Conservation (phyloP, 352 stramenopile genomes). For the Bremia lactucae region DNA sequence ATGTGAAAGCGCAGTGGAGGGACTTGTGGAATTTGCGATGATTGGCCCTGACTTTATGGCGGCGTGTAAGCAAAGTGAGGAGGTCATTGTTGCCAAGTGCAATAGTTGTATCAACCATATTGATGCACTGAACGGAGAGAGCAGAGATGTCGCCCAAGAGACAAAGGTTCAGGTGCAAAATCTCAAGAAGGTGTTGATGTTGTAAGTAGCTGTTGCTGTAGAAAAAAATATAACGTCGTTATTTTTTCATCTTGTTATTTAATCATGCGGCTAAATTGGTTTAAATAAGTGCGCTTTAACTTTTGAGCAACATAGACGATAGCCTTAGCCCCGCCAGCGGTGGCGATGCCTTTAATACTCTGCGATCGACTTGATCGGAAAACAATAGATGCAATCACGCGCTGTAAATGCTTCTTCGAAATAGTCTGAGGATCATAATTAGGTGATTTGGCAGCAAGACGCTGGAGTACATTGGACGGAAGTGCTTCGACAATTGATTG, state of each 20-base stretch:
- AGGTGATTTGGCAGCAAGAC: conserved; percentile 23
- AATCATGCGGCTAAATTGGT: conserved; percentile 1
- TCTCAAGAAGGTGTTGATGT: conserved; percentile 31
- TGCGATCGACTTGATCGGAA: conserved; percentile 79
- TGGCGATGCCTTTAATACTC: conserved; percentile 85
- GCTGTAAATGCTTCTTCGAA: conserved; percentile 61
- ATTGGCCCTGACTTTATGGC: conserved; percentile 48
- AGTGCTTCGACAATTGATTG: conserved; percentile 40
- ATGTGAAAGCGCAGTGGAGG: conserved; percentile 63
- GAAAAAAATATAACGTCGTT: background rate
- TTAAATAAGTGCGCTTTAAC: conserved; percentile 78
- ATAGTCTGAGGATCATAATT: conserved; percentile 19
- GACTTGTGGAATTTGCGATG: conserved; percentile 55
- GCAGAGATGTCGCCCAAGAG: conserved; percentile 61
- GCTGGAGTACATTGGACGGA: conserved; percentile 34
- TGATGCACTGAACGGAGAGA: conserved; percentile 47
- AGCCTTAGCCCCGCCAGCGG: conserved; percentile 69
- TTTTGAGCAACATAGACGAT: conserved; percentile 78
- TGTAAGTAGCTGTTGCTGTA: conserved; percentile 13
- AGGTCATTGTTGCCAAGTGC: conserved; percentile 34
- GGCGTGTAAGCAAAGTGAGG: conserved; percentile 40
- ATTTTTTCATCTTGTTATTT: background rate
- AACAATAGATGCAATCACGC: conserved; percentile 54
- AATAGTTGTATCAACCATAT: conserved; percentile 48
- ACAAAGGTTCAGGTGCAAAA: conserved; percentile 45